Base-by-base conservation (phyloP, 345 rosid genomes). In the Luvunga scandens region DNA sequence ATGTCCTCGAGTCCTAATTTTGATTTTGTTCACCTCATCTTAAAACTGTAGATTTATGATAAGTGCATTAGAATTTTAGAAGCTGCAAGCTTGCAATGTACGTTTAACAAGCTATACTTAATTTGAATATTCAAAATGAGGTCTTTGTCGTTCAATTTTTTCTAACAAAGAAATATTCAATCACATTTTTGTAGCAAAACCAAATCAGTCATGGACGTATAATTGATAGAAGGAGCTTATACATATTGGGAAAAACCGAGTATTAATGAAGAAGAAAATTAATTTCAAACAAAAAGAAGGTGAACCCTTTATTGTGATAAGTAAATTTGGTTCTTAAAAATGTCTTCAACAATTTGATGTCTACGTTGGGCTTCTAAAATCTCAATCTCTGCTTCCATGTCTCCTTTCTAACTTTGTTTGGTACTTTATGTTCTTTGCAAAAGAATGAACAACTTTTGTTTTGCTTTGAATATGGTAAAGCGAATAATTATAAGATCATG, bases 1-100 rank as follows among this genome's bases (percentile, higher is more conserved):
- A 45, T 1, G 50, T 28, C 73, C 62, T 65, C 57, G 27, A 4
- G 68, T 78, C 1, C 25, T 53, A 4, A 64, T 62, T 4, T 79
- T 81, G 57, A 83, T 81, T 73, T 55, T 82, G 85, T 82, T 85
- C 14, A 61, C 78, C 13, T 80, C 85, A 73, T 88, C 89, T 64
- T 80, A 85, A 76, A 88, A 90, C 91, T 90, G 87, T 24, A 63
- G 2, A 75, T 42, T 56, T 5, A 72, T 55, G 30, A n/a, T 42
- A n/a, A 72, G 55, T 22, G 55, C 34, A 25, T 18, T 28, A 68
- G 55, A 22, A 45, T 45, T 45, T 45, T 45, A 45, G 18, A 45
- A 45, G 50, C 50, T 12, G 50, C 50, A 42, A 42, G 50, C 50
- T 42, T 42, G 16, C 50, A 42, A 42, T 42, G 16, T 2, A 12